Conservation (phyloP, 441 rosid species). For the Syzygium malaccense region DNA sequence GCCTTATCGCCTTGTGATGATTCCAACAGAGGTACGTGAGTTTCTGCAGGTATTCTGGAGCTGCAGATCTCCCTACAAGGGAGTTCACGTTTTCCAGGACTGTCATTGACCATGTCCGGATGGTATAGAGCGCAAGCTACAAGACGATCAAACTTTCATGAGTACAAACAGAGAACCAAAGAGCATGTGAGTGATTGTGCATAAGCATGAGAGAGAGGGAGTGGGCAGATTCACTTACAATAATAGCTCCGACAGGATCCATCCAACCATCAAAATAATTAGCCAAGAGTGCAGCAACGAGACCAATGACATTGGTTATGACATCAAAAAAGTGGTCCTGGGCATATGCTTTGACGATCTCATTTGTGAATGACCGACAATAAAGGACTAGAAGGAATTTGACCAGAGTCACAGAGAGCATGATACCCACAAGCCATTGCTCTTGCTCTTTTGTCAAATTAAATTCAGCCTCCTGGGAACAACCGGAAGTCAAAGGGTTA, state of each 20-base stretch:
- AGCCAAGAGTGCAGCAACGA: slow-evolving; percentile 80
- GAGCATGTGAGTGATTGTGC: not conserved
- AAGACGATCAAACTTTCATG: not conserved
- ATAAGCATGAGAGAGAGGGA: not conserved
- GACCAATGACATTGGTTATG: slow-evolving; percentile 82
- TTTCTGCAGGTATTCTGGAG: slow-evolving; percentile 82
- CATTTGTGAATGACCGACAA: slow-evolving; percentile 72
- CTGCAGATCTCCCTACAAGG: slow-evolving; percentile 74
- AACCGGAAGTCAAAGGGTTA: not conserved
- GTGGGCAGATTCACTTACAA: slow-evolving; percentile 39
- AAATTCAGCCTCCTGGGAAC: slow-evolving; percentile 56
- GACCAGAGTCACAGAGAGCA: slow-evolving; percentile 82
- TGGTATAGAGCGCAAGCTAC: slow-evolving; percentile 91
- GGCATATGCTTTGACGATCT: slow-evolving; percentile 92
- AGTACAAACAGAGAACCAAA: not conserved
- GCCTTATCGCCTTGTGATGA: slow-evolving; percentile 78
- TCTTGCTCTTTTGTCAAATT: slow-evolving; percentile 60
- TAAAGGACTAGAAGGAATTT: slow-evolving; percentile 64
- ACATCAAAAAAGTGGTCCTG: slow-evolving; percentile 97
- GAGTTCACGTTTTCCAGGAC: slow-evolving; percentile 90
- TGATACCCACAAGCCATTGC: slow-evolving; percentile 83
- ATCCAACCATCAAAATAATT: slow-evolving; percentile 74
- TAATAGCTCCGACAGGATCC: slow-evolving; percentile 94
- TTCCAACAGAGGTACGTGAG: slow-evolving; percentile 94
- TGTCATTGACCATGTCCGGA: slow-evolving; percentile 92